Base-by-base conservation (phyloP, 805 yeast genomes). In the Wickerhamomyces mucosus region DNA sequence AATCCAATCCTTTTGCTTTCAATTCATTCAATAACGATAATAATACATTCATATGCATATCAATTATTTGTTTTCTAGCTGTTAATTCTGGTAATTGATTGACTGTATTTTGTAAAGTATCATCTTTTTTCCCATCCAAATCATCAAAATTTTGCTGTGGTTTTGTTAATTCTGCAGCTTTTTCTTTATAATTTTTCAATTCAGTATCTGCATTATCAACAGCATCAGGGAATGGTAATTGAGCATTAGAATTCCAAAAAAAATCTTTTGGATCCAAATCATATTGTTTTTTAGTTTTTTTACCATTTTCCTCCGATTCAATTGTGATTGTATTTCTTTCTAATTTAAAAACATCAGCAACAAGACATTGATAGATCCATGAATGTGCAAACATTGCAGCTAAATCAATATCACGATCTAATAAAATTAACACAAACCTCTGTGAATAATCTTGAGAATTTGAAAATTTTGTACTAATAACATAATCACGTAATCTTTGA, bases 351-450 rank as follows among this genome's bases (percentile, higher is more conserved):
- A 86, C 92, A 53, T 92, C 99, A 48, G 88, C 82, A 14, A 92
- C 92, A 73, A 92, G 77, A 48, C 96, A 86, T 61, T 89, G 95
- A 55, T 92, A 92, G 30, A 94, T 88, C 96, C 97, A 89, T 10
- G 96, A 84, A 58, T 92, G 99, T 1, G 89, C 73, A 56, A 92
- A 78, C 96, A 92, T 89, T 12, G 95, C 79, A 2, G 92, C 78
- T 39, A 92, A 65, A 57, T 92, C 97, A 37, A 92, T 67, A 51
- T 80, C 83, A 55, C 99, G 69, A 58, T 92, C 99, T 27, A 92
- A 58, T 25, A 92, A 56, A 20, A 94, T 67, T 45, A 92, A 63
- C 10, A 89, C 96, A 3, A 80, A 72, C 38, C 95, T 65, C 35
- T 77, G 78, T 24, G 65, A 44, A 6, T 58, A 50, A 17, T 43